phyloP scores from a whole-genome alignment of 2,329 filamentous ascomycete genomes.

The Neonectria neomacrospora region DNA sequence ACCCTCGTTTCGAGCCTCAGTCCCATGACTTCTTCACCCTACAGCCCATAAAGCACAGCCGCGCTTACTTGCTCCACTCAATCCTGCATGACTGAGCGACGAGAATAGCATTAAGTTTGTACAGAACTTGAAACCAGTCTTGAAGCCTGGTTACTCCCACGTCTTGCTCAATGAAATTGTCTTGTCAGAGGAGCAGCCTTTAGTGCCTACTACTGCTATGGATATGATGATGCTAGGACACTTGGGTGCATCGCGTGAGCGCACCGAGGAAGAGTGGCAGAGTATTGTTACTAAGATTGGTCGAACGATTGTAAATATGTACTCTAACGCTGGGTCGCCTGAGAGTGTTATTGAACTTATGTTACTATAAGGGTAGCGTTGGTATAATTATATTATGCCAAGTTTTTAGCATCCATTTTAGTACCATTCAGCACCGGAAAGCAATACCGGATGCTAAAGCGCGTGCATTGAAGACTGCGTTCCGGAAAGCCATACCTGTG shows the following conservation, averaged over 20 bases:
- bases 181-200: slow-evolving; percentile 24
- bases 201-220: slow-evolving; percentile 24
- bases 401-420: too few relatives aligned
- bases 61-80: slow-evolving; percentile 42
- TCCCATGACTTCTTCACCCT: slow-evolving; percentile 33
- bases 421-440: too few relatives aligned
- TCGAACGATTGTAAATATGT: slow-evolving; percentile 14
- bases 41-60: slow-evolving; percentile 26
- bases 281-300: slow-evolving; percentile 17
- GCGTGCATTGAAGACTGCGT: too few relatives aligned
- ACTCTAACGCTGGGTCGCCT: slow-evolving; percentile 24
- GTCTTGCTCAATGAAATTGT: slow-evolving; percentile 33
- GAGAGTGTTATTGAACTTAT: slow-evolving; percentile 30
- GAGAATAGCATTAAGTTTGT: slow-evolving; percentile 47
- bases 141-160: slow-evolving; percentile 37
- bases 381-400: too few relatives aligned
- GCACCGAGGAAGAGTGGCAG: slow-evolving; percentile 23
- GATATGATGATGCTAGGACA: slow-evolving; percentile 35
- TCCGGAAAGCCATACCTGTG: too few relatives aligned
- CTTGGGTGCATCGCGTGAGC: slow-evolving; percentile 22
- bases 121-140: slow-evolving; percentile 42
- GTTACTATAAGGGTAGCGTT: background rate
- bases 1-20: slow-evolving; percentile 11
- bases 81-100: slow-evolving; percentile 53
- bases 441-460: too few relatives aligned